phyloP scores from a whole-genome alignment of 441 rosid genomes.

The Dalechampia spathulata region DNA sequence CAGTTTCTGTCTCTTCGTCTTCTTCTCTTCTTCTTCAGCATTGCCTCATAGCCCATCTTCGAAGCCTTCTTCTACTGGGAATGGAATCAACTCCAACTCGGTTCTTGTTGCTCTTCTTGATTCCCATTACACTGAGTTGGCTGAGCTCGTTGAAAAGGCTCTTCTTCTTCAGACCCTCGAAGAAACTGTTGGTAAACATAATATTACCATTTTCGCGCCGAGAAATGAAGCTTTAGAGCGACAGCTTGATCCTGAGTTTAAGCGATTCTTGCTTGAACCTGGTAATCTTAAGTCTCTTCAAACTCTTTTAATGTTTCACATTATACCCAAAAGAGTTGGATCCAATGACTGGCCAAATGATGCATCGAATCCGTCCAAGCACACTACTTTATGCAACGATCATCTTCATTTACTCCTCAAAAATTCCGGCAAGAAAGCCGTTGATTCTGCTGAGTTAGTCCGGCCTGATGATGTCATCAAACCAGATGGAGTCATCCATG shows the following conservation, averaged over 20 bases:
- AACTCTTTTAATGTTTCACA: conserved; percentile 64
- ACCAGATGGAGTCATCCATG: conserved; percentile 85
- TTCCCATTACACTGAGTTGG: conserved; percentile 84
- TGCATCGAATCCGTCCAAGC: conserved; percentile 24
- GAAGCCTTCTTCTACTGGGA: no score
- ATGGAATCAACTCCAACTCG: conserved; percentile 78
- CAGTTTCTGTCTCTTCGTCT: conserved; percentile 9
- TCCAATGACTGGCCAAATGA: conserved; percentile 42
- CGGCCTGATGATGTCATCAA: conserved; percentile 63
- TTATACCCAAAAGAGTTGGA: conserved; percentile 54
- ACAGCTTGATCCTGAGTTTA: conserved; percentile 76
- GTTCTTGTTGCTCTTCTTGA: conserved; percentile 88
- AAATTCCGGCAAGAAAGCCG: conserved; percentile 28
- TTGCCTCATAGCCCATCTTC: no score
- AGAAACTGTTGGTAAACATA: conserved; percentile 73
- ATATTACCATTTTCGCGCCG: conserved; percentile 84
- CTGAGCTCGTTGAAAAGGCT: conserved; percentile 88
- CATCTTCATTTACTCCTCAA: conserved; percentile 28
- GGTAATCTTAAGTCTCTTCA: conserved; percentile 73
- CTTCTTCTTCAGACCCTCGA: conserved; percentile 76
- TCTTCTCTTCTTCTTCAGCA: conserved; percentile 27
- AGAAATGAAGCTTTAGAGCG: conserved; percentile 78
- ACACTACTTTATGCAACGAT: conserved; percentile 44
- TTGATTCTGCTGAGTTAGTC: conserved; percentile 39
- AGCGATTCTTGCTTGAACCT: conserved; percentile 77